Evolutionary conservation across 78 protist species (phyloP).

Genomic region (Speleostelium caveatum): DNA sequence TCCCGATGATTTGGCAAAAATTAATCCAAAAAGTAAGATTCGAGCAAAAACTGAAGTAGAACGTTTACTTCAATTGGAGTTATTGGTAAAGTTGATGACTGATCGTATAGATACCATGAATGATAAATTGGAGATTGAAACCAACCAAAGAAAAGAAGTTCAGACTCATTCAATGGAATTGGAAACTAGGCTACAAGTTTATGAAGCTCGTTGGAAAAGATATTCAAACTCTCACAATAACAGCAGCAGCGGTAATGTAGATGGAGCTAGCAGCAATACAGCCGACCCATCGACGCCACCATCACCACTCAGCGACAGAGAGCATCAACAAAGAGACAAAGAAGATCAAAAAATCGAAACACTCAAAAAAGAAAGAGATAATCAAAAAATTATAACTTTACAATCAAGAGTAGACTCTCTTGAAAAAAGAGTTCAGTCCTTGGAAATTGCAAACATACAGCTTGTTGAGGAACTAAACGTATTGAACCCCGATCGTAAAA

Average conservation of each 20-base stretch:
- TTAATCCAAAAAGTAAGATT: conserved; percentile 9
- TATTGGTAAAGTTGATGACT: neutral
- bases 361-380: neutral
- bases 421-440: conserved; percentile 13
- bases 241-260: neutral
- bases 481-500: conserved; percentile 28
- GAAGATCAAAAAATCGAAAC: conserved; percentile 2
- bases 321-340: neutral
- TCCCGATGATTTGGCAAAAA: conserved; percentile 6
- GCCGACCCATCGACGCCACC: neutral
- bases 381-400: conserved; percentile 27
- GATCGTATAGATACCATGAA: conserved; percentile 18
- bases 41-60: conserved; percentile 21
- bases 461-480: conserved; percentile 1
- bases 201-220: conserved; percentile 31
- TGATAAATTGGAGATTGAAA: conserved; percentile 18
- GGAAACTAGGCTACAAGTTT: conserved; percentile 44
- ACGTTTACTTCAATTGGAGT: conserved; percentile 24
- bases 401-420: conserved; percentile 10
- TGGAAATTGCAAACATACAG: conserved; percentile 13
- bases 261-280: neutral
- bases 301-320: conserved; percentile 7
- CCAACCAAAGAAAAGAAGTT: conserved; percentile 22
- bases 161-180: conserved; percentile 42
- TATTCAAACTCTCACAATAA: conserved; percentile 7